Conservation (phyloP, 2,329 filamentous ascomycete species). For the Colletotrichum chlorophyti region DNA sequence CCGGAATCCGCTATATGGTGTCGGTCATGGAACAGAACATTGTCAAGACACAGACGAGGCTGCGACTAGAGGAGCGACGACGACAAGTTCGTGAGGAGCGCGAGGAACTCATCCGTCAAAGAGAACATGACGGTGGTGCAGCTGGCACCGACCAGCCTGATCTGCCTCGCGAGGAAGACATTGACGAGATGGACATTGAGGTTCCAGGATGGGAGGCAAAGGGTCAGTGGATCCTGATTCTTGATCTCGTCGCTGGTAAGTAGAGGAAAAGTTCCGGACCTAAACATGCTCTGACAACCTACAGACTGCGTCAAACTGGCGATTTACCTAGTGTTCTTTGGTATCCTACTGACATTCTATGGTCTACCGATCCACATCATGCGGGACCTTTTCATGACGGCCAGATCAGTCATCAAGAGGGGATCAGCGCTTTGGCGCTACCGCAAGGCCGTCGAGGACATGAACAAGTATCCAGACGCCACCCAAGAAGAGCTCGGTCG, state of each 20-base stretch:
- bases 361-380: conserved; percentile 97
- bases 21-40: conserved; percentile 80
- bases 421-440: conserved; percentile 90
- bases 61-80: conserved; percentile 72
- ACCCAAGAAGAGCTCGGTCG: conserved; percentile 82
- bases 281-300: conserved; percentile 27
- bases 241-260: conserved; percentile 83
- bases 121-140: conserved; percentile 54
- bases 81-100: conserved; percentile 69
- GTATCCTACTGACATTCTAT: conserved; percentile 91
- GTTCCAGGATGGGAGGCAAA: conserved; percentile 97
- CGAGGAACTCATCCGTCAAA: conserved; percentile 56
- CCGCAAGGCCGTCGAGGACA: conserved; percentile 88
- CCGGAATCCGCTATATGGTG: conserved; percentile 78
- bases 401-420: conserved; percentile 88
- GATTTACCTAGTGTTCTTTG: conserved; percentile 91
- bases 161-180: conserved; percentile 72
- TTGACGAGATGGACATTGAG: conserved; percentile 94
- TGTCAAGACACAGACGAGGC: conserved; percentile 74
- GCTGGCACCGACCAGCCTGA: conserved; percentile 52
- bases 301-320: conserved; percentile 88
- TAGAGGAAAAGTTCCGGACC: not conserved
- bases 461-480: conserved; percentile 94
- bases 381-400: conserved; percentile 92
- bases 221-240: conserved; percentile 86